A percentile compares a stretch with the other conserved stretches of the same genome.
Evolutionary conservation across 192 early-diverging fungal species (phyloP).

Genomic region (Jimgerdemannia lactiflua): DNA sequence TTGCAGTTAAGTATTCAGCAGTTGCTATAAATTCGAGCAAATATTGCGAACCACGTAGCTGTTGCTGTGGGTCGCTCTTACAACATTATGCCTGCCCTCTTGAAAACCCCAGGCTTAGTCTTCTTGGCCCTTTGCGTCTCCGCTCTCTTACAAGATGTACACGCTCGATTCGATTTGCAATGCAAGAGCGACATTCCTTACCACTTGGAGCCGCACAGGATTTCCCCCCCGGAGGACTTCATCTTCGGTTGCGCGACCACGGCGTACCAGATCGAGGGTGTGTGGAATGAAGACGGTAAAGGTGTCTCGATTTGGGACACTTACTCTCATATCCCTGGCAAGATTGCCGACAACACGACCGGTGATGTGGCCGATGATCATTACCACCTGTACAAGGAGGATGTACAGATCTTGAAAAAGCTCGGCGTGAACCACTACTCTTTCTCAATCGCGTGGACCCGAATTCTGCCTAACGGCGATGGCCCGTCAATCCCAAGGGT

Average conservation of each 20-base stretch:
- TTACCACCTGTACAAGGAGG: constrained; percentile 34
- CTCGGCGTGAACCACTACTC: constrained; percentile 27
- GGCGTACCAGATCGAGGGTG: constrained; percentile 44
- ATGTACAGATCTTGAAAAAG: constrained; percentile 26
- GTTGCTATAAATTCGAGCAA: no score
- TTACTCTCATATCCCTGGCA: constrained; percentile 25
- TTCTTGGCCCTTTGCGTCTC: no score
- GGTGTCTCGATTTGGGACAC: constrained; percentile 43
- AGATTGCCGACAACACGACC: constrained; percentile 15
- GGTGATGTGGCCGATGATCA: constrained; percentile 34
- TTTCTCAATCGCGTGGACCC: constrained; percentile 45
- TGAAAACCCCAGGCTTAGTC: no score
- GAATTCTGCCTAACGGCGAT: constrained; percentile 37
- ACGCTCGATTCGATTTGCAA: no score
- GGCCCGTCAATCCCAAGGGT: constrained; percentile 33
- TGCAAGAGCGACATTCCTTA: no score
- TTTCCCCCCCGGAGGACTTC: not conserved
- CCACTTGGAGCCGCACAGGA: no score
- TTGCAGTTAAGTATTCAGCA: no score
- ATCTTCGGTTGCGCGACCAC: constrained; percentile 27
- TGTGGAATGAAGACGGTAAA: constrained; percentile 35
- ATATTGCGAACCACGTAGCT: no score
- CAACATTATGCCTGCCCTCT: no score
- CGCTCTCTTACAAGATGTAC: no score
- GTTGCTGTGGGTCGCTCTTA: no score